Conservation (phyloP, 1,284 basidiomycete genomes). For the Tylopilus sp. region DNA sequence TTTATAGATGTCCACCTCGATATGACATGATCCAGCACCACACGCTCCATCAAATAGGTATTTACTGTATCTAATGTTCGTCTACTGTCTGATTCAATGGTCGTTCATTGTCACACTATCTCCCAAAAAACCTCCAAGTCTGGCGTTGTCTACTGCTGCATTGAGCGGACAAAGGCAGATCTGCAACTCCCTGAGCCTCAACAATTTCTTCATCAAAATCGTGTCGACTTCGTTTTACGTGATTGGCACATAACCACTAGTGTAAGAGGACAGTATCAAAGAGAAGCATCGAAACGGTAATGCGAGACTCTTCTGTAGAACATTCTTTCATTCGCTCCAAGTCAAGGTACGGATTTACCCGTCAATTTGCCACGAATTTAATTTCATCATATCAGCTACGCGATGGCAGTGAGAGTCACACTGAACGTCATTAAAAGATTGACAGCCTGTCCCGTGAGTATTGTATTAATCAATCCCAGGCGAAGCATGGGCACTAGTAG, state of each 20-base stretch:
- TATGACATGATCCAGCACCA: too few relatives aligned
- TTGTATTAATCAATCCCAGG: too few relatives aligned
- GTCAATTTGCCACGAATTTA: constrained; percentile 65
- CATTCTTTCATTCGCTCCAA: constrained; percentile 87
- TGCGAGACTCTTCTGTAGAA: constrained; percentile 75
- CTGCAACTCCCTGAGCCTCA: constrained; percentile 67
- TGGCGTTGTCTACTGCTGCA: constrained; percentile 47
- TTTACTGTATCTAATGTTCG: too few relatives aligned
- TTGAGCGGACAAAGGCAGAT: constrained; percentile 73
- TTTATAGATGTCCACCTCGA: too few relatives aligned
- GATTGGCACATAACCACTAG: too few relatives aligned
- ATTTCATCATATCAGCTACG: constrained; percentile 55
- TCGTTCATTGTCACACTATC: constrained; percentile 74
- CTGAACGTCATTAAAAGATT: constrained; percentile 85
- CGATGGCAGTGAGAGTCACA: constrained; percentile 46
- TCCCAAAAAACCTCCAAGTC: constrained; percentile 85
- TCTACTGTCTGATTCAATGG: too few relatives aligned
- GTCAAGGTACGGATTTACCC: constrained; percentile 76
- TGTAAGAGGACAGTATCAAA: neutral
- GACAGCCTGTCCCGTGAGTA: too few relatives aligned
- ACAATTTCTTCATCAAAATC: constrained; percentile 60
- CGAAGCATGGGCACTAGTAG: too few relatives aligned
- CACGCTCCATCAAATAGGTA: too few relatives aligned
- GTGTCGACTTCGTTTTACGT: neutral
- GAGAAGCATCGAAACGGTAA: constrained; percentile 76